Evolutionary conservation across 495 filamentous ascomycete genomes (phyloP), one percentile per base, ranked within the genome.

Genomic region (Xylaria scruposa): DNA sequence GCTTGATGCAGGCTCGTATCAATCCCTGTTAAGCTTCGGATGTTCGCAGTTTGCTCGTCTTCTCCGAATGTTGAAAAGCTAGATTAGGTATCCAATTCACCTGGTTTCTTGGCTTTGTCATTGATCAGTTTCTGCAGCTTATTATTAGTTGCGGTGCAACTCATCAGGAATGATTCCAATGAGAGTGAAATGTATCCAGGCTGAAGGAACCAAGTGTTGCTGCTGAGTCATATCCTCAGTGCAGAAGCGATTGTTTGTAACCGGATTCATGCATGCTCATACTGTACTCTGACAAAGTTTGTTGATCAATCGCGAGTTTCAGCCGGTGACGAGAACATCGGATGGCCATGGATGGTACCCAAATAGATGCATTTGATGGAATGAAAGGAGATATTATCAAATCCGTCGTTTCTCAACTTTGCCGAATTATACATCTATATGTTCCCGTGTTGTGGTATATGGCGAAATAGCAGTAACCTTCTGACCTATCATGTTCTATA

Each of bases 221-320:
- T n/a, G 58, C 58, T 60, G 58, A 60, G 58, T 60, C 58, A 60
- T 38, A 38, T 21, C 3, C 31, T n/a, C 58, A 21, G 58, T 33
- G 19, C 33, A 12, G 33, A 38, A 60, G 33, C 33, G 21, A 63
- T 44, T 44, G 38, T 49, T 49, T 17, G 40, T 46, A 19, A 21
- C 21, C 40, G 21, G 40, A 46, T 24, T 29, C 40, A 46, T 31
- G 38, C 60, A 40, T 44, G 40, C 24, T 1, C 24, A 29, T 49
- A 40, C 62, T 46, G 17, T 49, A 40, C 62, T 46, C 21, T 10
- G 17, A 65, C 62, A 38, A 49, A 29, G 62, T 10, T 65, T 12
- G 38, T 65, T 47, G 62, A 47, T 44, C 60, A 63, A 47, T 47
- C 62, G 62, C 62, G 15, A 33, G 62, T 65, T 47, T 47, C 42